Evolutionary conservation across 176 grass and related monocot genomes (phyloP).

Genomic region (Pontederia paniculata): DNA sequence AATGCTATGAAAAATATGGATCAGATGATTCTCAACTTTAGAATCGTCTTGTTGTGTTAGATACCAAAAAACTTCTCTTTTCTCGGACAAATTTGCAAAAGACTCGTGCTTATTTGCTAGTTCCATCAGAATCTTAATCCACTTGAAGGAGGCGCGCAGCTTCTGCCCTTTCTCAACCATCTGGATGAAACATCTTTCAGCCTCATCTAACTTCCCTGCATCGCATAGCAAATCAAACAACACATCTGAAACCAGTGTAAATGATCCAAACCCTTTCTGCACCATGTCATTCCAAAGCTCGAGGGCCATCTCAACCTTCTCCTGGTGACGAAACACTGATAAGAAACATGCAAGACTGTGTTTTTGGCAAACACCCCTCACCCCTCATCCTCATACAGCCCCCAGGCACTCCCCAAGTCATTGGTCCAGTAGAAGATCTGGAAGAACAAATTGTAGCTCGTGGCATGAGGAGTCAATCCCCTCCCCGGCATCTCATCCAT

Average conservation of each 20-base stretch:
- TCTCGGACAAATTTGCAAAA: constrained; percentile 35
- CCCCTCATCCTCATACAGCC: constrained; percentile 41
- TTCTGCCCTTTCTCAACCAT: constrained; percentile 30
- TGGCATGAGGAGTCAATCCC: constrained; percentile 60
- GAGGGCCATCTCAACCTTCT: constrained; percentile 36
- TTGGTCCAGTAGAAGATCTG: constrained; percentile 73
- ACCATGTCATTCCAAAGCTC: constrained; percentile 87
- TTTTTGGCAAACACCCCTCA: constrained; percentile 67
- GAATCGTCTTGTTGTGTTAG: background rate
- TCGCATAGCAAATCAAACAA: constrained; percentile 76
- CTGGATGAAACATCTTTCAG: constrained; percentile 65
- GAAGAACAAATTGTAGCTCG: constrained; percentile 84
- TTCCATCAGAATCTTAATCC: constrained; percentile 83
- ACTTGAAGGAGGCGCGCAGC: constrained; percentile 20
- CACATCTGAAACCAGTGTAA: constrained; percentile 65
- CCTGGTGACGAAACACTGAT: constrained; percentile 45
- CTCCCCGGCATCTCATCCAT: constrained; percentile 58
- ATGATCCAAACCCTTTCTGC: constrained; percentile 51
- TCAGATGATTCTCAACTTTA: background rate
- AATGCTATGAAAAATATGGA: too few relatives aligned
- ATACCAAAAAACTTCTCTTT: constrained; percentile 21
- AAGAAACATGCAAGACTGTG: constrained; percentile 81
- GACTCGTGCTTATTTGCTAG: constrained; percentile 63
- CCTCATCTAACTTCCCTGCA: constrained; percentile 67
- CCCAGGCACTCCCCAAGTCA: constrained; percentile 20